Conservation (phyloP, 2,329 filamentous ascomycete genomes). For the Xylariaceae sp. region DNA sequence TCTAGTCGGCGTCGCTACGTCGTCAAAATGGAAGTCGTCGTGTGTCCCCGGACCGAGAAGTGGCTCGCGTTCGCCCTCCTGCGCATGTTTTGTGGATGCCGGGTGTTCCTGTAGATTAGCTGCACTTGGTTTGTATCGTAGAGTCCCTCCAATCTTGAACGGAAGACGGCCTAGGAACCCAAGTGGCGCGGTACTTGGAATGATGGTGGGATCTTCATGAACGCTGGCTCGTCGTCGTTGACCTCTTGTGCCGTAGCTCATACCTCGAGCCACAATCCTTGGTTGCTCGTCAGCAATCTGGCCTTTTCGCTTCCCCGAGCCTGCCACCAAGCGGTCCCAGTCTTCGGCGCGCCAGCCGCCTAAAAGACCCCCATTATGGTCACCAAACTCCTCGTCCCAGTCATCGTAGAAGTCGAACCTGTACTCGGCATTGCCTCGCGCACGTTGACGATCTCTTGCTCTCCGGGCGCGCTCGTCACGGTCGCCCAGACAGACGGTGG, state of each 20-base stretch:
- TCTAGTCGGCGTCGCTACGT: conserved; percentile 38
- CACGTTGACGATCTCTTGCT: conserved; percentile 56
- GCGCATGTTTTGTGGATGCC: conserved; percentile 42
- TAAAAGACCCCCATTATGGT: conserved; percentile 50
- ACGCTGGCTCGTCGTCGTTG: conserved; percentile 42
- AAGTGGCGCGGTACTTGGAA: conserved; percentile 77
- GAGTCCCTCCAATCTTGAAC: conserved; percentile 74
- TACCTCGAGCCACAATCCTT: conserved; percentile 58
- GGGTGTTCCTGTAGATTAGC: conserved; percentile 88
- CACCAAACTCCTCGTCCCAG: conserved; percentile 65
- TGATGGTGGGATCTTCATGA: conserved; percentile 78
- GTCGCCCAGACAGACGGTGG: conserved; percentile 63
- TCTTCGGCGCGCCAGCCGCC: conserved; percentile 76
- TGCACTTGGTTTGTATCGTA: conserved; percentile 85
- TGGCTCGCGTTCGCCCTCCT: conserved; percentile 59
- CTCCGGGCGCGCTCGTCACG: conserved; percentile 70
- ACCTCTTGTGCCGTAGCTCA: conserved; percentile 80
- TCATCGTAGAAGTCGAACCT: conserved; percentile 98
- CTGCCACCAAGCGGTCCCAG: conserved; percentile 74
- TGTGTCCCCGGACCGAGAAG: conserved; percentile 45
- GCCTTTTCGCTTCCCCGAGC: conserved; percentile 45
- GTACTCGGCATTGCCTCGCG: conserved; percentile 64
- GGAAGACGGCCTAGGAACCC: conserved; percentile 80
- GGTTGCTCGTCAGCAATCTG: conserved; percentile 29
- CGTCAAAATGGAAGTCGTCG: conserved; percentile 20